Base-by-base conservation (phyloP, 176 grass and related monocot genomes). In the Melocanna baccifera region DNA sequence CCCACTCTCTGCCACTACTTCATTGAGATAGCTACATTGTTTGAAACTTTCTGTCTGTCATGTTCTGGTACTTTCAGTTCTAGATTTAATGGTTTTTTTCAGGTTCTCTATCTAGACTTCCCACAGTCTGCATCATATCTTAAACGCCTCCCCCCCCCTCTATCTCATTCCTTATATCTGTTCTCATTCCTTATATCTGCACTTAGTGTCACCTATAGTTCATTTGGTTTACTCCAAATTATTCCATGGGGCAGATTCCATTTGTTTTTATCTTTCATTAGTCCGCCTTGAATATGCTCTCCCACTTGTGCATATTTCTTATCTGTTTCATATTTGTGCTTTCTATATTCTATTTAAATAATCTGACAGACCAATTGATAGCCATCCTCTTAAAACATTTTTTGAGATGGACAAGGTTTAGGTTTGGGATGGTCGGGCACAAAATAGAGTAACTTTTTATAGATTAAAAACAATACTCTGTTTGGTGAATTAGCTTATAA, bases 21-120 rank as follows among this genome's bases (percentile, higher is more conserved):
- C 59, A 76, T 80, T 77, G 51, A 50, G 67, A 58, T 76, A 71
- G 64, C 86, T 88, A 40, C 46, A 87, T 69, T 30, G 55, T 66
- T 25, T 70, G 30, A 52, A 69, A 32, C 64, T n/a, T n/a, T n/a
- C 19, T 42, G 40, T 65, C 73, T 65, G 29, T 85, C 25, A 78
- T 62, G 18, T 87, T 77, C 9, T 46, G 30, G 10, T 66, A 41
- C 50, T 86, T 51, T 51, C 71, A 57, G 66, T 82, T 78, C 6
- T 71, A 57, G 4, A 42, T 77, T 66, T 20, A 75, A 20, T 75
- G 9, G 19, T 75, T 58, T 62, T 73, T 20, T 52, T 55, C 62
- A 40, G 73, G 47, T 23, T 57, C 20, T 84, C 58, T 67, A 48
- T 65, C 5, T 82, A 53, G 5, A 28, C 34, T 45, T 70, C 23